Evolutionary conservation across 805 yeast species (phyloP), one percentile per base, ranked within the genome.

Genomic region (Kodamaea jinghongensis): DNA sequence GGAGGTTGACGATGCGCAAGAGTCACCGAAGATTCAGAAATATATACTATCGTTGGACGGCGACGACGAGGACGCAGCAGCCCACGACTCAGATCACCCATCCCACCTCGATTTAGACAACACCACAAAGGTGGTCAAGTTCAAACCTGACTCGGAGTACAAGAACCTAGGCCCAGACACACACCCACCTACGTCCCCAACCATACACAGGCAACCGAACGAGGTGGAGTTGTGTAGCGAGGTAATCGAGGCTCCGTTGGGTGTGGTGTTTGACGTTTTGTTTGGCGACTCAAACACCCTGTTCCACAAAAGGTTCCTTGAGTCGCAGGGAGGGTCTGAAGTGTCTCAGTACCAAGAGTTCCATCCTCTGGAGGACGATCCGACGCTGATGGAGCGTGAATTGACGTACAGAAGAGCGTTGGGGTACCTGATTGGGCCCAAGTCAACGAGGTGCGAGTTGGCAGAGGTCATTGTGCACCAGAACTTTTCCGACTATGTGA

Each of bases 341-440:
- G 65, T 85, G 4, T 69, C 81, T 0, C 61, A 55, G 6, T 71
- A 65, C 39, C 58, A 54, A 6, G 45, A 55, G 11, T 70, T 72
- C 39, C 50, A 47, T n/a, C 62, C 65, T 0, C 45, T 38, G 41
- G 71, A 73, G 2, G 63, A 76, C 5, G 29, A 61, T 50, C 46
- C 75, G 63, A 41, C 59, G 38, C 47, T 53, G 50, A 39, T 52
- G 31, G 63, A 65, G 41, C 66, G 95, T 50, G 60, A 63, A 6
- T 85, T 78, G 47, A 57, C 70, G 0, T 85, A 82, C 52, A 68
- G 67, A 1, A 81, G 84, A 49, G 90, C 91, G 1, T 62, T 85
- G 31, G 67, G 73, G 36, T 81, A 77, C 2, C 74, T 86, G 0
- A 78, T 86, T 40, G 93, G 91, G 0, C 93, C 93, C 5, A 83